Evolutionary conservation across 306 rosid genomes (phyloP).

Genomic region (Quercus mongolica): DNA sequence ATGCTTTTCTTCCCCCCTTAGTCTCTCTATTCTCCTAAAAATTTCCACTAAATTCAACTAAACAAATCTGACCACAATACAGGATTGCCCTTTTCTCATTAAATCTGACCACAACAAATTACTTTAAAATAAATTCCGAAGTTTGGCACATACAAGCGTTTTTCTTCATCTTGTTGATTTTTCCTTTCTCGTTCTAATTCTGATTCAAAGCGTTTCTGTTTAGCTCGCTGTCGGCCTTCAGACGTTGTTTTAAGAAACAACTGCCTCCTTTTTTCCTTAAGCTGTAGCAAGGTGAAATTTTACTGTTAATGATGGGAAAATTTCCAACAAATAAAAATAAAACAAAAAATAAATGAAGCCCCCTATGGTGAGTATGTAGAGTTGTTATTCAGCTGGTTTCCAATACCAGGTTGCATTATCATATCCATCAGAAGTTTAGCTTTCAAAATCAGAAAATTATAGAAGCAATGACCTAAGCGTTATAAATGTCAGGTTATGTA

Average conservation of each 20-base stretch:
- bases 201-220: slow-evolving; percentile 77
- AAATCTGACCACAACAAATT: neutral
- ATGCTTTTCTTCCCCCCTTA: neutral
- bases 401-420: neutral
- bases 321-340: neutral
- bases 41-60: neutral
- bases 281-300: slow-evolving; percentile 34
- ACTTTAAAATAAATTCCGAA: neutral
- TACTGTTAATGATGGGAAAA: neutral
- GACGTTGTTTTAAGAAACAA: slow-evolving; percentile 84
- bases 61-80: neutral
- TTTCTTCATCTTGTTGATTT: slow-evolving; percentile 76
- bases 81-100: neutral
- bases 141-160: slow-evolving; percentile 55
- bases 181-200: slow-evolving; percentile 73
- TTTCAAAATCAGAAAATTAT: neutral
- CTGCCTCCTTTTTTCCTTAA: slow-evolving; percentile 76
- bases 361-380: no score
- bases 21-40: neutral
- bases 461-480: neutral
- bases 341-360: no score
- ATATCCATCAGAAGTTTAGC: neutral
- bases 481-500: neutral
- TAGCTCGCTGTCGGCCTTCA: slow-evolving; percentile 86
- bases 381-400: neutral